A percentile compares a stretch with the other conserved stretches of the same genome.
phyloP scores from a whole-genome alignment of 1,284 basidiomycete species.

The Puccinia hordei region DNA sequence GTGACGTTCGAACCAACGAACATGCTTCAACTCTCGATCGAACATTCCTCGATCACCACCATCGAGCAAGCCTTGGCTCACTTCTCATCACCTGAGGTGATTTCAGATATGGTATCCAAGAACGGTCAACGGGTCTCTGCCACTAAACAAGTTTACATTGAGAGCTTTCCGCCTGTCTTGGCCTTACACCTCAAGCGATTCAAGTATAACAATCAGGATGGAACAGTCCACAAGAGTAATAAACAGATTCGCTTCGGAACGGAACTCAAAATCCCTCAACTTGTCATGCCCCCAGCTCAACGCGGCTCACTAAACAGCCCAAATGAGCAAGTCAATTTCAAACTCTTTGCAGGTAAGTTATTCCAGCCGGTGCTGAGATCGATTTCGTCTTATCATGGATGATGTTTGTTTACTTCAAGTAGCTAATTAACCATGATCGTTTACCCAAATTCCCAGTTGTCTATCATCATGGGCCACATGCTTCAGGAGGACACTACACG shows the following conservation, averaged over 20 bases:
- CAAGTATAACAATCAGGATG: constrained; percentile 74
- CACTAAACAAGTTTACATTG: constrained; percentile 83
- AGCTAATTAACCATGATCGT: too few relatives aligned
- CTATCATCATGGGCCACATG: constrained; percentile 89
- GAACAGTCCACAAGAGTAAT: constrained; percentile 78
- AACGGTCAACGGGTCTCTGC: constrained; percentile 73
- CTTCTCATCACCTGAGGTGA: constrained; percentile 77
- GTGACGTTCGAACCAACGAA: constrained; percentile 91
- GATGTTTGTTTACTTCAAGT: too few relatives aligned
- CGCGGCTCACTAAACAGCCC: not conserved
- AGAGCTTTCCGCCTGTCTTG: constrained; percentile 79
- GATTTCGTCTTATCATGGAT: not conserved
- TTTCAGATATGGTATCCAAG: constrained; percentile 63
- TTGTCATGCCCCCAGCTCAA: constrained; percentile 61
- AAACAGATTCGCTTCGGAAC: constrained; percentile 79
- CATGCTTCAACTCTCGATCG: constrained; percentile 83
- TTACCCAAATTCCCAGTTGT: constrained; percentile 65
- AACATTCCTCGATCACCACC: constrained; percentile 74
- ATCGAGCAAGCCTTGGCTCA: constrained; percentile 81
- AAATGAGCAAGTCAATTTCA: constrained; percentile 64
- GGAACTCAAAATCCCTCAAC: constrained; percentile 73
- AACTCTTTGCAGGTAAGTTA: constrained; percentile 78
- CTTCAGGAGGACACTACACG: constrained; percentile 93
- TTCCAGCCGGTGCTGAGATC: not conserved
- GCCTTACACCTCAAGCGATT: constrained; percentile 93